These are phyloP conservation scores for Rubia yunnanensis DNA, from an alignment of 257 asterid species.

Conservation along the genomic window DNA sequence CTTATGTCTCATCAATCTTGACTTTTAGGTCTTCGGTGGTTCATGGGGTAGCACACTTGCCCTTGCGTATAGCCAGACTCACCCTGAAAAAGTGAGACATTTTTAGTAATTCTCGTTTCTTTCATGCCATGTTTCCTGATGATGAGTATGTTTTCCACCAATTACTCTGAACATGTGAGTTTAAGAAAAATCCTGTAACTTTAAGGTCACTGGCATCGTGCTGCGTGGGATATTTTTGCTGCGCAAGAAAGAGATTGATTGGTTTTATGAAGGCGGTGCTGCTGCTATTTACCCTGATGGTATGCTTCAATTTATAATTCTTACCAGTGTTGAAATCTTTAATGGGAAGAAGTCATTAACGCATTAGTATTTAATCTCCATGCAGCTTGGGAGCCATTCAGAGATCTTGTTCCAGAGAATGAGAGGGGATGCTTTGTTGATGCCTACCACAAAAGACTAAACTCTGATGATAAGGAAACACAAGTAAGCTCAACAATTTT, in stretches of 20 bases:
- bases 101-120: conserved; percentile 14
- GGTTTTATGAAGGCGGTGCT: conserved; percentile 99
- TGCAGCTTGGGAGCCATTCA: conserved; percentile 93
- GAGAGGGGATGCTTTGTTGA: conserved; percentile 76
- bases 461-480: conserved; percentile 68
- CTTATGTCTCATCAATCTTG: conserved; percentile 18
- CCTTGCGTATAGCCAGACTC: conserved; percentile 78
- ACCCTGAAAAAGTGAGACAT: conserved; percentile 70
- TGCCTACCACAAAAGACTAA: conserved; percentile 82
- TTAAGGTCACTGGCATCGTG: conserved; percentile 85
- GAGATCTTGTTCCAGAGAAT: conserved; percentile 84
- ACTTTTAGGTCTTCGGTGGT: conserved; percentile 89
- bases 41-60: conserved; percentile 99
- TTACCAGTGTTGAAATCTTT: not conserved
- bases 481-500: conserved; percentile 49
- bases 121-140: not conserved
- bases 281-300: conserved; percentile 97
- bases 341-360: not conserved
- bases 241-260: conserved; percentile 91
- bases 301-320: conserved; percentile 19
- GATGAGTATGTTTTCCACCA: not conserved
- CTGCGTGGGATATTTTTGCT: conserved; percentile 85
- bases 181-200: not conserved
- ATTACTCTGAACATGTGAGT: not conserved
- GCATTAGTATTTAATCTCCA: conserved; percentile 9